Evolutionary conservation across 2,329 filamentous ascomycete genomes (phyloP), one percentile per base, ranked within the genome.

Genomic region (Diaporthe sp.): DNA sequence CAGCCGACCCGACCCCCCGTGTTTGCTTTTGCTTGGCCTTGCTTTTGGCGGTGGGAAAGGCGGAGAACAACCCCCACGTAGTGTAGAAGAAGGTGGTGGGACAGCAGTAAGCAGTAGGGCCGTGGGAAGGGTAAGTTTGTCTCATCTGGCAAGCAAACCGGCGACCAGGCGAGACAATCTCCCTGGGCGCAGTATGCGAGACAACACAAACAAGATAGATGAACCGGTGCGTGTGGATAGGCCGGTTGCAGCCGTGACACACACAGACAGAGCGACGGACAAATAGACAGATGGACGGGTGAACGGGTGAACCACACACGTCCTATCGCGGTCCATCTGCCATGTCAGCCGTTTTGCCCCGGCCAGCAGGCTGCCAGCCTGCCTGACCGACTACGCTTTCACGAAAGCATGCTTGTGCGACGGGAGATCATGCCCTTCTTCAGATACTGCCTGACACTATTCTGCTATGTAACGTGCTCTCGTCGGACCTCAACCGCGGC

Each of bases 121-220:
- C 37, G 25, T 71, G 66, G 56, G 56, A 71, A 73, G 47, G 56
- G 66, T 65, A 66, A 65, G 66, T 73, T 69, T 71, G 66, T 42
- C 65, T 42, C n/a, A 13, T 27, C 25, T 19, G 37, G 44, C 63
- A 39, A 51, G 63, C 25, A 61, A 27, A 27, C 50, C 12, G 8
- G 61, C 63, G 15, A 47, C 51, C 71, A 59, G 42, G 42, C 71
- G 27, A 59, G 63, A 63, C 44, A 51, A 25, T 66, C 44, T 51
- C 44, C 63, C 63, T 66, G 25, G 63, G 63, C 63, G 47, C 63
- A 53, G 32, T 8, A 53, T 39, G 44, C 39, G 63, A 68, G 63
- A 70, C 66, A 70, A 25, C 0, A 58, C 19, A 44, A 22, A 25
- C 35, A 47, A 70, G 50, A 58, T 58, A 53, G 25, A 53, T 53